Percentiles rank a stretch among this genome's conserved stretches.
These are phyloP conservation scores for Ustilago cynodontis DNA, from an alignment of 1,284 basidiomycete genomes.

Conservation along the genomic window DNA sequence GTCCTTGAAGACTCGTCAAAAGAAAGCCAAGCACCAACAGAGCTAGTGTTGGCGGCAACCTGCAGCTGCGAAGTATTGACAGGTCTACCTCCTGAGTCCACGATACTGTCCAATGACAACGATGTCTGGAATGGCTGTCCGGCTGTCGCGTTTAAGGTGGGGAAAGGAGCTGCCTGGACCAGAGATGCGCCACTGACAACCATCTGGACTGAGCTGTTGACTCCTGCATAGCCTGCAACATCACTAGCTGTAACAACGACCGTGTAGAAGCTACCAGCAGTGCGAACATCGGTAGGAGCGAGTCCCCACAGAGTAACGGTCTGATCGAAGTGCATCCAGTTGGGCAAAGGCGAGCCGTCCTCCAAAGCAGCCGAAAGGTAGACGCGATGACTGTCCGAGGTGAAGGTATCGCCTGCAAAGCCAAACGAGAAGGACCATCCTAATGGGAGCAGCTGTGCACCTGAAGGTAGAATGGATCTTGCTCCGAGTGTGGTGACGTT, in stretches of 20 bases:
- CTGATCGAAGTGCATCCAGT: constrained; percentile 80
- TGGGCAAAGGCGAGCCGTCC: constrained; percentile 79
- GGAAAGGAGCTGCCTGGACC: constrained; percentile 41
- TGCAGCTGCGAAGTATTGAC: constrained; percentile 25
- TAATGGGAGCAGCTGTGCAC: constrained; percentile 78
- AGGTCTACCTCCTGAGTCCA: constrained; percentile 21
- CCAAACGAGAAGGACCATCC: constrained; percentile 93
- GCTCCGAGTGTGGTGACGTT: constrained; percentile 55
- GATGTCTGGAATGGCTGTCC: constrained; percentile 67
- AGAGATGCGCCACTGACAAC: constrained; percentile 53
- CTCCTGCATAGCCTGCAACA: constrained; percentile 56
- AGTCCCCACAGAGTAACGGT: constrained; percentile 84
- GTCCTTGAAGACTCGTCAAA: constrained; percentile 75
- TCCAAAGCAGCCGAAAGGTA: constrained; percentile 78
- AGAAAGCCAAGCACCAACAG: constrained; percentile 75
- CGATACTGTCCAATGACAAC: constrained; percentile 37
- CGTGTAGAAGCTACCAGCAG: constrained; percentile 55
- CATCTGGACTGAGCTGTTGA: constrained; percentile 54
- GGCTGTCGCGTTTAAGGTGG: constrained; percentile 75
- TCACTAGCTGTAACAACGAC: constrained; percentile 65
- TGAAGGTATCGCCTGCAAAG: constrained; percentile 79
- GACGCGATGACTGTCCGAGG: constrained; percentile 71
- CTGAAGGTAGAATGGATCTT: constrained; percentile 58
- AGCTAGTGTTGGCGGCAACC: constrained; percentile 71
- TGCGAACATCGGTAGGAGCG: constrained; percentile 73